Evolutionary conservation across 139 green algal species (phyloP), one percentile per base, ranked within the genome.

Genomic region (Chlorella vulgaris): DNA sequence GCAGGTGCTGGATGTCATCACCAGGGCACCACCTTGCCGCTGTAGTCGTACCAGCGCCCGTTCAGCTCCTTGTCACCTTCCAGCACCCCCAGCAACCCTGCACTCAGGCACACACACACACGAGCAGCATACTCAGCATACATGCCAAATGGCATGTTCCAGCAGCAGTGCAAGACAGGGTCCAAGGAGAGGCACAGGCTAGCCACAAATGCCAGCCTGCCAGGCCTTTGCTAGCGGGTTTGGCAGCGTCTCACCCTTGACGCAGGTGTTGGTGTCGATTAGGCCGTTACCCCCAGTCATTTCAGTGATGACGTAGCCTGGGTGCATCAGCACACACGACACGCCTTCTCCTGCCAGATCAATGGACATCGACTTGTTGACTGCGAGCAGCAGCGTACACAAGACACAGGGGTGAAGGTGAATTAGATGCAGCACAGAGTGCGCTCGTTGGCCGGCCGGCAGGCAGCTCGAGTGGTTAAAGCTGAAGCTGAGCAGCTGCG

Each of bases 1-100:
- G n/a, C n/a, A n/a, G n/a, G n/a, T n/a, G n/a, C n/a, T n/a, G n/a
- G n/a, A n/a, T n/a, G n/a, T n/a, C 47, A 38, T 86, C 51, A 96
- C 93, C 93, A 97, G n/a, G 91, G 91, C 47, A 97, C 92, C 60
- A 91, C 90, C 58, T 93, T 67, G 3, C 88, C 86, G 7, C 87
- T 86, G 69, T 87, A 96, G 24, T 90, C 89, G 67, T 89, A 92
- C 88, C 92, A 97, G 4, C 78, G 66, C 1, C 88, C 88, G 31
- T 93, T 92, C 24, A 95, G 61, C 28, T 78, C 58, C 58, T 81
- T 38, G 50, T 80, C 60, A 38, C 77, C 80, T 58, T 93, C 89
- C 69, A 92, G 42, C 29, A 88, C 81, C 1, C n/a, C 39, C 19
- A 91, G 71, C 74, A 91, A 39, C 21, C 89, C 89, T 35, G 68